These are phyloP conservation scores for Fraxinus latifolia DNA, from an alignment of 305 asterid genomes.

Conservation along the genomic window DNA sequence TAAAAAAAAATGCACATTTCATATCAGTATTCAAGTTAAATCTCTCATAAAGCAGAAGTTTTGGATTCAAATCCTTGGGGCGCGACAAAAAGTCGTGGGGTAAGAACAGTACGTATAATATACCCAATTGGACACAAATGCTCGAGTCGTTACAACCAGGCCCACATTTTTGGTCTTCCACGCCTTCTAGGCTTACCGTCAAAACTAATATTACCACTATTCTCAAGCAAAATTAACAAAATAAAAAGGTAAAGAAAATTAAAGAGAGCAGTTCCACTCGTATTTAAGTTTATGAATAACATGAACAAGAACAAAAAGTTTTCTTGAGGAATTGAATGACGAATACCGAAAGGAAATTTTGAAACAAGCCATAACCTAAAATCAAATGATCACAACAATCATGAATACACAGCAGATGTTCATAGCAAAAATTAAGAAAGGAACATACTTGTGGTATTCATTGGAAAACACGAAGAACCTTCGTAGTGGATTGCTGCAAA, in stretches of 20 bases:
- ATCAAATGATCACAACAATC: conserved; percentile 5
- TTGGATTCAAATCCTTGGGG: no score
- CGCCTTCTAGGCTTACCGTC: not conserved
- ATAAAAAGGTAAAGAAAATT: conserved; percentile 5
- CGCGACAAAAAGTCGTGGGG: no score
- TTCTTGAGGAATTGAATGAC: conserved; percentile 1
- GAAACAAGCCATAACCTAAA: conserved; percentile 1
- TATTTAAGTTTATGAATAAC: not conserved
- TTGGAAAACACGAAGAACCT: conserved; percentile 86
- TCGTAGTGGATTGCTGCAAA: conserved; percentile 66
- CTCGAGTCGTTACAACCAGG: not conserved
- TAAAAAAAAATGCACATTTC: no score
- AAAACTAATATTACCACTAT: not conserved
- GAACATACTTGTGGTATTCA: conserved; percentile 84
- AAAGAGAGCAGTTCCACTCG: not conserved
- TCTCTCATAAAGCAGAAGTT: no score
- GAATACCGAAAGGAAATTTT: conserved; percentile 1
- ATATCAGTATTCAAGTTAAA: no score
- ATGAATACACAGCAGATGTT: conserved; percentile 8
- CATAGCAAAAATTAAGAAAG: conserved; percentile 9
- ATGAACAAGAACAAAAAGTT: not conserved
- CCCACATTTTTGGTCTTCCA: not conserved
- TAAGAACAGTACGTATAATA: no score
- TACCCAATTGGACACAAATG: no score
- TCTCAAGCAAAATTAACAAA: conserved; percentile 10